phyloP scores from a whole-genome alignment of 2,329 filamentous ascomycete genomes.

The Ophiostoma sp. region DNA sequence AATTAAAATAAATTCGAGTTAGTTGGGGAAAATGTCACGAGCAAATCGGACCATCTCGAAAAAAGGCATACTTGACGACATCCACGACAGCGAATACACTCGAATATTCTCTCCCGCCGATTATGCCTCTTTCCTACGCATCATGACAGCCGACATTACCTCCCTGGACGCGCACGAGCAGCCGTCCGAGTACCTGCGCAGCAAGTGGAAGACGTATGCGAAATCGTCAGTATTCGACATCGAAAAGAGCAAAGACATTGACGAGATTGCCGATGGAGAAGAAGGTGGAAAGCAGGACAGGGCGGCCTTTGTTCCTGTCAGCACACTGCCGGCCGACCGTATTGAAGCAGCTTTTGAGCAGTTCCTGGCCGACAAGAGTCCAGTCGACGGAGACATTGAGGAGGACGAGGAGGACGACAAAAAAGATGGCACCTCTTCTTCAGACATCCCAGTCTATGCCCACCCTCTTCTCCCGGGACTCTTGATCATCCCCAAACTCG shows the following conservation, averaged over 20 bases:
- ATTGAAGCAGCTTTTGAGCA: conserved; percentile 47
- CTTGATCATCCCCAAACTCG: conserved; percentile 70
- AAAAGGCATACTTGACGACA: not conserved
- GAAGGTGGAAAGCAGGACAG: not conserved
- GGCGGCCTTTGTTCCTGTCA: conserved; percentile 46
- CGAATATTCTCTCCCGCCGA: not conserved
- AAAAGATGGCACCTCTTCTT: not conserved
- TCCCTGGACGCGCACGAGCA: conserved; percentile 74
- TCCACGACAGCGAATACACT: not conserved
- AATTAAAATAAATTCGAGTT: not conserved
- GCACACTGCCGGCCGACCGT: conserved; percentile 45
- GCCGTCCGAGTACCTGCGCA: conserved; percentile 68
- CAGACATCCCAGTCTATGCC: conserved; percentile 56
- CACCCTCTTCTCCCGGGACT: conserved; percentile 73
- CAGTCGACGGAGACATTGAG: conserved; percentile 22
- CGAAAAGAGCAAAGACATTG: conserved; percentile 55
- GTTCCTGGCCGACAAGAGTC: conserved; percentile 36
- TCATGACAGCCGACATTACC: conserved; percentile 46
- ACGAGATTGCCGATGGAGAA: conserved; percentile 46
- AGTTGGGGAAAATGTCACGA: not conserved
- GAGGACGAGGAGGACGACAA: not conserved
- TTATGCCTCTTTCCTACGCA: not conserved
- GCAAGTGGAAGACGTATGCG: conserved; percentile 73
- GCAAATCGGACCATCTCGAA: too few relatives aligned
- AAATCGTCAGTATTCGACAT: conserved; percentile 57